Base-by-base conservation (phyloP, 441 rosid genomes). In the Populus hybrid region DNA sequence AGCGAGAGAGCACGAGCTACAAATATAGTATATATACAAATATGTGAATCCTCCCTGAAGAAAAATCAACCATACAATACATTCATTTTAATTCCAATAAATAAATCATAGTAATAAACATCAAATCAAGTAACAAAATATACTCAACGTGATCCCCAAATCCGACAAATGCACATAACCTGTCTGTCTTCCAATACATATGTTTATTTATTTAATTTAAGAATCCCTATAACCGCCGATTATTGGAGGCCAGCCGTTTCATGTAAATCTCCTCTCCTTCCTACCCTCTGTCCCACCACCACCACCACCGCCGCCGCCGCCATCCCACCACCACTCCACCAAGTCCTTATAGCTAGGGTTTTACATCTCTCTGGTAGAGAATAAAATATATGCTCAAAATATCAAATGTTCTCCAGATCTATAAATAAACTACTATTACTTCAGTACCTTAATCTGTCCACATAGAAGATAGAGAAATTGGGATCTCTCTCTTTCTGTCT, bases 391-490 rank as follows among this genome's bases (percentile, higher is more conserved):
- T 20, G 8, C 3, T 57, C 63, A 57, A 46, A 46, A 4, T 12
- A 46, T 46, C 57, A 46, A 57, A 57, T 57, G 23, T 20, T 18
- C 57, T 69, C 46, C 73, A 69, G 80, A 77, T 81, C 77, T 66
- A 6, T 53, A 6, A 53, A 53, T 53, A 18, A 53, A 53, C 63
- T 18, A 53, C 9, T 18, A 20, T 53, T 6, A 20, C 21, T 53
- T 53, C 63, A 53, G 21, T 53, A 6, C 23, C 63, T 18, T 53
- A 53, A 53, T 53, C 63, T 20, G 24, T 3, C 34, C 14, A 34
- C 63, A 70, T 40, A 34, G 40, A 67, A 70, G 71, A 74, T 53
- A 78, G 79, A 78, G 78, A 74, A 71, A 59, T 16, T 36, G 66
- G 67, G 23, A 57, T 68, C 74, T 61, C 72, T 21, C 57, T 70